phyloP scores from a whole-genome alignment of 257 asterid genomes.

The Salvia hispanica region DNA sequence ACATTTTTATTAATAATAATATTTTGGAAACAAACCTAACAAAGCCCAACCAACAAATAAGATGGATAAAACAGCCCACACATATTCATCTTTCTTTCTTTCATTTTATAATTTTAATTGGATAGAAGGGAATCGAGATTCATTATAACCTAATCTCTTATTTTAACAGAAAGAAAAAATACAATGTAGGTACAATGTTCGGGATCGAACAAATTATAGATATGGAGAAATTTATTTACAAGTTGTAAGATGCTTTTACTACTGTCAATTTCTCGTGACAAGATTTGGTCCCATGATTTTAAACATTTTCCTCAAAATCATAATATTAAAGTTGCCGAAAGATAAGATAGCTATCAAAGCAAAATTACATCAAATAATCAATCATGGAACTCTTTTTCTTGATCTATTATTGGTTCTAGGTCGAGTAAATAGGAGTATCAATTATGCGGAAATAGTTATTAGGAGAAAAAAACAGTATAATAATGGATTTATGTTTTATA shows the following conservation, averaged over 20 bases:
- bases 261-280: slow-evolving; percentile 19
- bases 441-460: neutral
- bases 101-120: no score
- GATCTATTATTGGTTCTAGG: slow-evolving; percentile 11
- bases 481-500: no score
- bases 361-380: slow-evolving; percentile 3
- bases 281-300: slow-evolving; percentile 9
- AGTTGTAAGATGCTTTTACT: neutral
- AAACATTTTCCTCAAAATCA: neutral
- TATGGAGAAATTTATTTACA: slow-evolving; percentile 1
- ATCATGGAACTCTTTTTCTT: slow-evolving; percentile 16
- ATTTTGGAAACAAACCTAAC: neutral
- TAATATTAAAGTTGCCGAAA: slow-evolving; percentile 16
- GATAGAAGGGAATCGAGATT: no score
- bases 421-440: neutral
- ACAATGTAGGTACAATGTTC: neutral
- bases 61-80: neutral
- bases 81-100: no score
- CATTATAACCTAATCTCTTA: no score
- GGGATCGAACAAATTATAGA: slow-evolving; percentile 23
- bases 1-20: no score
- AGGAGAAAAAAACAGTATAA: no score
- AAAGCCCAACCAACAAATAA: neutral
- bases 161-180: no score
- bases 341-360: neutral